These are phyloP conservation scores for Cercophora scortea DNA, from an alignment of 495 filamentous ascomycete genomes.

Conservation along the genomic window DNA sequence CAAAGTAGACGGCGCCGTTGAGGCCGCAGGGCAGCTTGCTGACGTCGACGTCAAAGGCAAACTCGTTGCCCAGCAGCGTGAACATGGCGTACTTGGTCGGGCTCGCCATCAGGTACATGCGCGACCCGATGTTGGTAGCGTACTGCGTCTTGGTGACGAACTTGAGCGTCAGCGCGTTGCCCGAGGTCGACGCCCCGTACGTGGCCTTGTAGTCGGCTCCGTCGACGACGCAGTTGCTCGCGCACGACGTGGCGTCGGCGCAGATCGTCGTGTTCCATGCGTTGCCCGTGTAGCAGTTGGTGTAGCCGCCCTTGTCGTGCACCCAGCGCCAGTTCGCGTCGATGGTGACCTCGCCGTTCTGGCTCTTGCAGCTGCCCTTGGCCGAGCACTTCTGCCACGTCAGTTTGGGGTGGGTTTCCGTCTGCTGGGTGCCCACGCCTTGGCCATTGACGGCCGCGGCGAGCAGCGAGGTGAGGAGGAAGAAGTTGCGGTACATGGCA, in stretches of 20 bases:
- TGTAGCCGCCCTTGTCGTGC: constrained; percentile 22
- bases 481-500: constrained; percentile 6
- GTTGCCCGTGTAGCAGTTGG: constrained; percentile 38
- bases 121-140: constrained; percentile 13
- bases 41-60: constrained; percentile 55
- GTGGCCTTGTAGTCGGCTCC: constrained; percentile 36
- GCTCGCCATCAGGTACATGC: constrained; percentile 50
- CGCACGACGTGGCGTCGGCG: constrained; percentile 24
- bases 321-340: constrained; percentile 41
- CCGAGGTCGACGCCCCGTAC: constrained; percentile 50
- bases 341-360: constrained; percentile 30
- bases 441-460: constrained; percentile 32
- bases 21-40: constrained; percentile 52
- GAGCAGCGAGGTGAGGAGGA: constrained; percentile 21
- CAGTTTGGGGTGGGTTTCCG: constrained; percentile 51
- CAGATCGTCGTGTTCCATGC: constrained; percentile 26
- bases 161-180: constrained; percentile 21
- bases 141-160: constrained; percentile 23
- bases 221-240: constrained; percentile 30
- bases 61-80: constrained; percentile 48
- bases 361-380: constrained; percentile 36
- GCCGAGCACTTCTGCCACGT: constrained; percentile 47
- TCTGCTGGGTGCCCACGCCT: constrained; percentile 42
- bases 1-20: constrained; percentile 58
- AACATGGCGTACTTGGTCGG: constrained; percentile 50